Evolutionary conservation across 441 rosid genomes (phyloP).

Genomic region (Omphalea diandra): DNA sequence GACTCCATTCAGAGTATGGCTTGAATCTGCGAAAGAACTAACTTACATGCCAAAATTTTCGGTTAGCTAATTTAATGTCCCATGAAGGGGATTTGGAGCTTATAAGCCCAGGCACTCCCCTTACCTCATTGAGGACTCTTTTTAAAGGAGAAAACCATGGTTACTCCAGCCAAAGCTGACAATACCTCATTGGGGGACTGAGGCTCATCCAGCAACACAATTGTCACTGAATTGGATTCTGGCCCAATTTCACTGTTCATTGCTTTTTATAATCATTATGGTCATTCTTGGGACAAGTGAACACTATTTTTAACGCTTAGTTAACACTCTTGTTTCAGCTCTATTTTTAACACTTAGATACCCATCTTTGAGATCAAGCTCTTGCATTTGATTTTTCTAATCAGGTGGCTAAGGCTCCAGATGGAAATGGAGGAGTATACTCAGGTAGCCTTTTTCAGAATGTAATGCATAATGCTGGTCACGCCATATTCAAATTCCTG

Average conservation of each 20-base stretch:
- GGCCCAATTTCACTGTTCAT: background rate
- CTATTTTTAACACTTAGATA: slow-evolving; percentile 2
- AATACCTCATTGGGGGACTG: background rate
- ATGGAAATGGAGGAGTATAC: slow-evolving; percentile 98
- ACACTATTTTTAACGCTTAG: background rate
- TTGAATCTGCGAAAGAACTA: slow-evolving; percentile 6
- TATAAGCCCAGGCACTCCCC: background rate
- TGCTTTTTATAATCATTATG: background rate
- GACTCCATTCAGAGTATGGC: slow-evolving; percentile 80
- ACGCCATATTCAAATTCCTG: slow-evolving; percentile 6
- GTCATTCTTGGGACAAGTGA: background rate
- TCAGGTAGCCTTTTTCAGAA: slow-evolving; percentile 50
- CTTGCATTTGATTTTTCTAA: slow-evolving; percentile 29
- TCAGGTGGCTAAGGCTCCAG: slow-evolving; percentile 97
- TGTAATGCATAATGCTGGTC: slow-evolving; percentile 13
- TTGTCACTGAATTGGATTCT: background rate
- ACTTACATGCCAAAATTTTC: background rate
- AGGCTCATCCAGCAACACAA: background rate
- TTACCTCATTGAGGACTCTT: background rate
- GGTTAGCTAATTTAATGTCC: slow-evolving; percentile 11
- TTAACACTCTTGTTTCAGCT: too few relatives aligned
- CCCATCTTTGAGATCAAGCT: slow-evolving; percentile 13
- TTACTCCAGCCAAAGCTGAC: background rate
- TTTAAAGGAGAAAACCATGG: background rate
- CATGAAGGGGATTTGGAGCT: too few relatives aligned